These are phyloP conservation scores for Colletotrichum truncatum DNA, from an alignment of 2,329 filamentous ascomycete genomes.

Conservation along the genomic window DNA sequence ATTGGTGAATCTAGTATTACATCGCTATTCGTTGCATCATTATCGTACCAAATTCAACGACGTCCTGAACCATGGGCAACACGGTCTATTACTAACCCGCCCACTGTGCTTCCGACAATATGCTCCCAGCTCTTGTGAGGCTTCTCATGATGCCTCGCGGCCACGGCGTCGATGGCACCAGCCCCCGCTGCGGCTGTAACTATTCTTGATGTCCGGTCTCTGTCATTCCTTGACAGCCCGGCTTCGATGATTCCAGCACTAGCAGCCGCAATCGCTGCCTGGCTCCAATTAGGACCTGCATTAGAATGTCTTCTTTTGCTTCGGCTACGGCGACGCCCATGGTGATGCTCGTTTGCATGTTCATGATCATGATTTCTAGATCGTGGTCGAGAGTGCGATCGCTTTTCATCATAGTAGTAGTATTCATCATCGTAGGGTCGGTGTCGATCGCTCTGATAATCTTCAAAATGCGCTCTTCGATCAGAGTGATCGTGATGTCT, in stretches of 20 bases:
- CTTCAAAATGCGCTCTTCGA: neutral
- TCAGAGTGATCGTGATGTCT: neutral
- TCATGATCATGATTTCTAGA: neutral
- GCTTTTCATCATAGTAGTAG: neutral
- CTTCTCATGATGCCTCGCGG: constrained; percentile 1
- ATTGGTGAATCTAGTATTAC: neutral
- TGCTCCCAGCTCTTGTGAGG: constrained; percentile 8
- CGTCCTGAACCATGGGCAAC: constrained; percentile 8
- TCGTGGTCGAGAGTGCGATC: neutral
- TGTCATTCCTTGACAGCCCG: constrained; percentile 1
- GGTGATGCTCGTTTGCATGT: neutral
- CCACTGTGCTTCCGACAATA: constrained; percentile 4
- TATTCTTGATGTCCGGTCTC: constrained; percentile 7
- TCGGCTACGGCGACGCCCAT: neutral
- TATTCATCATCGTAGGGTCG: neutral
- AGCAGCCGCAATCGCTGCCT: constrained; percentile 17
- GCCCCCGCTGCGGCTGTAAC: constrained; percentile 22
- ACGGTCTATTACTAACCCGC: constrained; percentile 2
- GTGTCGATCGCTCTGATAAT: neutral
- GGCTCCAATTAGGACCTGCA: neutral
- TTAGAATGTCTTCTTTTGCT: constrained; percentile 12
- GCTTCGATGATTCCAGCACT: constrained; percentile 23
- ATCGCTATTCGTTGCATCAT: neutral
- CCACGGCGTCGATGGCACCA: constrained; percentile 8
- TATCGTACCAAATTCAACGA: accelerated